Evolutionary conservation across 108 stramenopile genomes (phyloP).

Genomic region (Cylindrotheca closterium): DNA sequence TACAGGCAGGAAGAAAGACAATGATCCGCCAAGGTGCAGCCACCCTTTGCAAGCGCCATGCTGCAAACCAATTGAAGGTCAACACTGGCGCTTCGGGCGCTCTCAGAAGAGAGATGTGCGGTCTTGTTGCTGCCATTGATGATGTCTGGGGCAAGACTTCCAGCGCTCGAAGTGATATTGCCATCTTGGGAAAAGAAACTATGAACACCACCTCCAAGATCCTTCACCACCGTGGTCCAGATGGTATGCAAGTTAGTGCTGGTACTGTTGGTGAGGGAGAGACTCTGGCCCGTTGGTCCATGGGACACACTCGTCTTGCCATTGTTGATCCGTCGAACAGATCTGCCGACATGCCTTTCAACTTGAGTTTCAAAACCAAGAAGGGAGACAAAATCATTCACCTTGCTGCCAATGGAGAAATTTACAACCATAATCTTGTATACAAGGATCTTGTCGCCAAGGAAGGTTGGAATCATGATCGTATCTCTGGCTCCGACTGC

Average conservation of each 20-base stretch:
- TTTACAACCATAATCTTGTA: constrained; percentile 67
- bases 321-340: constrained; percentile 67
- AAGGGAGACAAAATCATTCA: constrained; percentile 34
- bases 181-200: constrained; percentile 37
- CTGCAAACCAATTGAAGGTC: too few species aligned
- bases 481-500: constrained; percentile 59
- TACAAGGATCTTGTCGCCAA: constrained; percentile 42
- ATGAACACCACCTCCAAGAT: constrained; percentile 36
- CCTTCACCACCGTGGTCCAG: constrained; percentile 58
- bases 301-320: constrained; percentile 68
- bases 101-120: constrained; percentile 33
- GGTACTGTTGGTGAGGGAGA: constrained; percentile 32
- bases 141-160: constrained; percentile 40
- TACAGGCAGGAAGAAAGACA: too few species aligned
- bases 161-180: constrained; percentile 14
- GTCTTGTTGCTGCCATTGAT: constrained; percentile 54
- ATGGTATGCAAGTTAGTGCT: constrained; percentile 40
- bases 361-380: constrained; percentile 37
- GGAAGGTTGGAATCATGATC: constrained; percentile 45
- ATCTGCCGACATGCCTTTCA: constrained; percentile 68
- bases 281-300: constrained; percentile 32
- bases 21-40: neutral
- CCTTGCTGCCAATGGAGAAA: constrained; percentile 76
- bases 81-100: neutral
- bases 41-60: neutral